Base-by-base conservation (phyloP, 2,329 filamentous ascomycete genomes). In the Fusarium chaquense region DNA sequence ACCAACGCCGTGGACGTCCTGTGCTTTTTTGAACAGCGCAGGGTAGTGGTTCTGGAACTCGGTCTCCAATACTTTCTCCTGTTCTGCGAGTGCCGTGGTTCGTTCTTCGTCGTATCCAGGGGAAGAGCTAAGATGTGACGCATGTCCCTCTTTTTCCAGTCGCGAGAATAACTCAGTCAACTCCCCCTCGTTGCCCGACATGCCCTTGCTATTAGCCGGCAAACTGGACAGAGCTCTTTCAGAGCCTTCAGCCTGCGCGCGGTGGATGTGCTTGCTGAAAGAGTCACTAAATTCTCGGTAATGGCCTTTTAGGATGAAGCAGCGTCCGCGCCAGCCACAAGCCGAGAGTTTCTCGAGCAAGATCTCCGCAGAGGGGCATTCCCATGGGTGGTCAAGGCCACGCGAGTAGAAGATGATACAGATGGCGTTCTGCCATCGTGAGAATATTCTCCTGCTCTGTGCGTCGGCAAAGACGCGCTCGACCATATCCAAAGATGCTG, bases 291-390 rank as follows among this genome's bases (percentile, higher is more conserved):
- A 88, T 65, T 88, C 86, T 47, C 81, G 81, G 71, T 85, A 88
- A 55, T 86, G 84, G 0, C 86, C 86, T 70, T 87, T 87, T 35
- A 88, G 79, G 10, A 88, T 78, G 69, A 87, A 87, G 62, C 81
- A 84, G 41, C 83, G 81, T 3, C 86, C 86, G 1, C 69, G 65
- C 86, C 86, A 88, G 24, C 82, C 83, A 67, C 81, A 80, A 18
- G 74, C 73, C 51, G 77, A 81, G 54, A 88, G 79, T 62, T 85
- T 85, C 40, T 80, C 75, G 22, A 81, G 74, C 4, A 88, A 71
- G 0, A 81, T 75, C 16, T 82, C 80, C 4, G 85, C 85, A 3
- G 82, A 75, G 1, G 85, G 85, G 40, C 85, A 86, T 61, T 87
- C 85, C 81, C 83, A 84, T 1, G 81, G 71, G 47, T 80, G 83